Conservation (phyloP, 306 rosid genomes). For the Vachellia collinsii region DNA sequence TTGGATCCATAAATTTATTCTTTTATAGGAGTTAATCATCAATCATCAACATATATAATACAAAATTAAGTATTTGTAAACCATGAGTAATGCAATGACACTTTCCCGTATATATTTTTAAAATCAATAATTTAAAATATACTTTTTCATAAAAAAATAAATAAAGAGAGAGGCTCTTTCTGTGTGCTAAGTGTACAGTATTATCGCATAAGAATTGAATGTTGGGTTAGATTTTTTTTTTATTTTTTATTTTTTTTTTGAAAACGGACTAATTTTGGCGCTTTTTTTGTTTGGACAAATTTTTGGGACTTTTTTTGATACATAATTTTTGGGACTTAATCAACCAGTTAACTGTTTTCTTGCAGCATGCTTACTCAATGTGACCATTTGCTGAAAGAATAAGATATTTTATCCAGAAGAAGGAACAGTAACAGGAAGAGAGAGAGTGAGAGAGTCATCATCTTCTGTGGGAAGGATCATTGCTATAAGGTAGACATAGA, state of each 20-base stretch:
- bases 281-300: not conserved
- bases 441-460: conserved; percentile 38
- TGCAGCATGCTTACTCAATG: conserved; percentile 14
- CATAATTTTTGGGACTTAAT: conserved; percentile 15
- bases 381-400: conserved; percentile 37
- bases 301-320: not conserved
- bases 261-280: not conserved
- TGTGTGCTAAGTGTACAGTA: too few relatives aligned
- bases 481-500: conserved; percentile 27
- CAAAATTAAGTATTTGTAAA: too few relatives aligned
- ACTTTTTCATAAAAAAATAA: not conserved
- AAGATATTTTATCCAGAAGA: conserved; percentile 5
- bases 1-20: not conserved
- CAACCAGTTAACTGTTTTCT: conserved; percentile 2
- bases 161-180: not conserved
- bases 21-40: not conserved
- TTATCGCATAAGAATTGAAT: not conserved
- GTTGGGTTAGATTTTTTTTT: not conserved
- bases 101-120: too few relatives aligned
- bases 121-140: not conserved
- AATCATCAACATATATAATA: too few relatives aligned
- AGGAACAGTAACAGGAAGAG: not conserved
- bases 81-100: too few relatives aligned
- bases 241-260: not conserved
- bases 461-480: conserved; percentile 36